A percentile compares a stretch with the other conserved stretches of the same genome.
phyloP scores from a whole-genome alignment of 192 early-diverging fungal species.

The Cetraspora pellucida region DNA sequence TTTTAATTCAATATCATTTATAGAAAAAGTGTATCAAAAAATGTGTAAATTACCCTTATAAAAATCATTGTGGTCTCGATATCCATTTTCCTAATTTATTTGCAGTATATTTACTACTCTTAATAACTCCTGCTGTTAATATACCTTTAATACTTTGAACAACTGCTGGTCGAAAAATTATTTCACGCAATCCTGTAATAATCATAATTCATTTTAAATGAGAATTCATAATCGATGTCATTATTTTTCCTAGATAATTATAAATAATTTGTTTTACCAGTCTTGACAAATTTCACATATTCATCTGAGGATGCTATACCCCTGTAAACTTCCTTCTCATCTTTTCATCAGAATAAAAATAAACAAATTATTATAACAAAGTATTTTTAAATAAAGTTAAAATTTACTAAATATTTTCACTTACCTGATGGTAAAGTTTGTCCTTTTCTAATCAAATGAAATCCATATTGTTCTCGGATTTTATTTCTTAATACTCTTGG shows the following conservation, averaged over 20 bases:
- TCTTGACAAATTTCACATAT: slow-evolving; percentile 4
- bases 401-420: slow-evolving; percentile 1
- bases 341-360: slow-evolving; percentile 12
- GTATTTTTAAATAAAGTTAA: background rate
- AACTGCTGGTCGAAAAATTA: slow-evolving; percentile 79
- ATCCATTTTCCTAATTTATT: slow-evolving; percentile 62
- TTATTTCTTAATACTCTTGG: slow-evolving; percentile 75
- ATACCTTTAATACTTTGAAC: slow-evolving; percentile 92
- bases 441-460: slow-evolving; percentile 16
- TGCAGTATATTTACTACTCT: slow-evolving; percentile 63
- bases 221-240: background rate
- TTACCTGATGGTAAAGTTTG: slow-evolving; percentile 17
- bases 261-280: slow-evolving; percentile 8
- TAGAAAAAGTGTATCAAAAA: too few relatives aligned
- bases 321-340: slow-evolving; percentile 12
- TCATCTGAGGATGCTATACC: slow-evolving; percentile 18
- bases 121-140: slow-evolving; percentile 79
- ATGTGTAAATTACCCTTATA: too few relatives aligned
- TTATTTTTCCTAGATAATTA: background rate
- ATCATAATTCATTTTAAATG: background rate
- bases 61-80: slow-evolving; percentile 28
- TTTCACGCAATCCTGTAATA: slow-evolving; percentile 34
- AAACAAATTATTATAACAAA: background rate
- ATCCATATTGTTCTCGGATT: slow-evolving; percentile 50
- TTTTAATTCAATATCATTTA: too few relatives aligned